Evolutionary conservation across 208 protist genomes (phyloP).

Genomic region (Leptomonas pyrrhocoris): DNA sequence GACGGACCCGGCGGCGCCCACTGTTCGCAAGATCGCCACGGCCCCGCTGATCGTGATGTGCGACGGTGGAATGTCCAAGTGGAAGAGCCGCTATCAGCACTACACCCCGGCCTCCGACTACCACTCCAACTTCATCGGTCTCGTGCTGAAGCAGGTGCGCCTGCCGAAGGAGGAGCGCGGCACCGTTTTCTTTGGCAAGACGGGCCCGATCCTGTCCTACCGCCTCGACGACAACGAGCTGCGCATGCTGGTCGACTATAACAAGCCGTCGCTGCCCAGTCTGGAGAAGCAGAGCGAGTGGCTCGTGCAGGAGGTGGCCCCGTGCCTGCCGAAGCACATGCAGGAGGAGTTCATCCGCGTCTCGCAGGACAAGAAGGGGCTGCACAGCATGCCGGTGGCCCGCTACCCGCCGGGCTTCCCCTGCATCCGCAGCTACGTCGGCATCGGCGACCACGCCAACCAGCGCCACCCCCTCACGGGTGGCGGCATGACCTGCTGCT

Average conservation of each 20-base stretch:
- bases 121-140: slow-evolving; percentile 90
- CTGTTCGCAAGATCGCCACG: slow-evolving; percentile 54
- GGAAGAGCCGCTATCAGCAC: slow-evolving; percentile 86
- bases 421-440: slow-evolving; percentile 83
- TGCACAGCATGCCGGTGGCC: slow-evolving; percentile 86
- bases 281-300: slow-evolving; percentile 82
- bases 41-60: slow-evolving; percentile 92
- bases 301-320: slow-evolving; percentile 81
- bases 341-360: slow-evolving; percentile 74
- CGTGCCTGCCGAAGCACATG: slow-evolving; percentile 79
- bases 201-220: slow-evolving; percentile 91
- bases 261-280: slow-evolving; percentile 70
- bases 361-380: slow-evolving; percentile 48
- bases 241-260: slow-evolving; percentile 88
- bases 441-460: slow-evolving; percentile 94
- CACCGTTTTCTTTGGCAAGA: slow-evolving; percentile 92
- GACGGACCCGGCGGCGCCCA: slow-evolving; percentile 24
- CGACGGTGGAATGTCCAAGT: slow-evolving; percentile 93
- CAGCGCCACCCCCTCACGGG: slow-evolving; percentile 95
- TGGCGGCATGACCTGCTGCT: slow-evolving; percentile 91
- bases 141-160: slow-evolving; percentile 71
- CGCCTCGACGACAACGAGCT: slow-evolving; percentile 82
- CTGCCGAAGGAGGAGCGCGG: slow-evolving; percentile 87
- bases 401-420: slow-evolving; percentile 76
- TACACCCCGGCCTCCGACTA: slow-evolving; percentile 78